Evolutionary conservation across 2,329 filamentous ascomycete species (phyloP), one percentile per base, ranked within the genome.

Genomic region (Fusarium austroafricanum): DNA sequence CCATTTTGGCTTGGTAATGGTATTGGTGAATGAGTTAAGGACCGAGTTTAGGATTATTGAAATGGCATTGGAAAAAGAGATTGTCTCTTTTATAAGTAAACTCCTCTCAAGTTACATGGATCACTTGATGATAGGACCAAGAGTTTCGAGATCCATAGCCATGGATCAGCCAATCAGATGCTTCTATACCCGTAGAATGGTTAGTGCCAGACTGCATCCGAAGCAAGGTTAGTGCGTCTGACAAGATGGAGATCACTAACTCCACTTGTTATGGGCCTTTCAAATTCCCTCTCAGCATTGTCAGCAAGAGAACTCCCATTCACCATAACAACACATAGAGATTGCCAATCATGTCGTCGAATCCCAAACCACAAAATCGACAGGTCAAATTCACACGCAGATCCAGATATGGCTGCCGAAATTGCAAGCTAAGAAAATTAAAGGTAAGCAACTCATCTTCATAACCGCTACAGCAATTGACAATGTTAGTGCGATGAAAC

Each of bases 361-460:
- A 39, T 8, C 6, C 5, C 0, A 14, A 20, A 9, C 31, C 10
- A 6, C 38, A 65, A 12, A 5, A 2, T 1, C 45, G n/a, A 2
- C 12, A 23, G 17, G n/a, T 10, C 17, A 52, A 7, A 33, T 21
- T 23, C 14, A 15, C 23, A 39, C 58, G 75, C 31, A 79, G 82
- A 57, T 84, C 83, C 17, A 79, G 81, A 71, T 78, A 75, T 61
- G 83, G 83, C 33, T 86, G 83, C 53, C 79, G 81, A 12, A 85
- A 85, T 67, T 86, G 83, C 74, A 85, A 85, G 71, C 78, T 85
- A 6, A 70, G 83, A 60, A 83, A 83, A 65, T 61, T 85, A 54
- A 85, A 84, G 77, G 83, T 83, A 23, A 4, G 67, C 50, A 9
- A 5, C 6, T 38, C 26, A n/a, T 26, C n/a, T 17, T 17, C 9